Conservation (phyloP, 106 monocot species). For the Triglochin maritima region DNA sequence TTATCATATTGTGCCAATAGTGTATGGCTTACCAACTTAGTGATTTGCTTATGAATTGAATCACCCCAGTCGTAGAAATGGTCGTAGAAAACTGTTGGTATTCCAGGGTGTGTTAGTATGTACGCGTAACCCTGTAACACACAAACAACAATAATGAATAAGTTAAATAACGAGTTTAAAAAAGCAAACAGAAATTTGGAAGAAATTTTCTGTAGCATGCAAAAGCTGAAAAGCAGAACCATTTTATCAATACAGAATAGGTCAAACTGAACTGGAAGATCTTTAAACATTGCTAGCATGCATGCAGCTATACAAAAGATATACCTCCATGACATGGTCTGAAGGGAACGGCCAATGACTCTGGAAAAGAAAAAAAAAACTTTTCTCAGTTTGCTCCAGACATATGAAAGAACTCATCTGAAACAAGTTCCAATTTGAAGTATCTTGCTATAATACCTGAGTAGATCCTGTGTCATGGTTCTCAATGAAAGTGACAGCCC, state of each 20-base stretch:
- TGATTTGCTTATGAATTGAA: slow-evolving; percentile 52
- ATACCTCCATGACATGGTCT: slow-evolving; percentile 70
- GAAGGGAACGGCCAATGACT: slow-evolving; percentile 88
- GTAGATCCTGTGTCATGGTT: slow-evolving; percentile 93
- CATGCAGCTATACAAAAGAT: background rate
- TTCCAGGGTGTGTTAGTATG: slow-evolving; percentile 86
- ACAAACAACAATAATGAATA: background rate
- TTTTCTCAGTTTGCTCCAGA: background rate
- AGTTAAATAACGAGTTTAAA: background rate
- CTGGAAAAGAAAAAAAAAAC: slow-evolving; percentile 26
- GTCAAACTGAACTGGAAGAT: background rate
- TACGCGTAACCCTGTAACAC: slow-evolving; percentile 77
- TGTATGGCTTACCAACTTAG: slow-evolving; percentile 49
- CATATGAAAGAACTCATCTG: background rate
- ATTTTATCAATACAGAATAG: background rate
- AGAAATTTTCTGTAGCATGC: background rate
- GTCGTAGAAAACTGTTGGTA: slow-evolving; percentile 66
- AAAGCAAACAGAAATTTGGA: background rate
- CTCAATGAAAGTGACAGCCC: slow-evolving; percentile 78
- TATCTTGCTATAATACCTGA: slow-evolving; percentile 31
- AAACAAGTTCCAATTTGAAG: background rate
- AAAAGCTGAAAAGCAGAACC: background rate
- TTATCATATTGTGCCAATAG: no score
- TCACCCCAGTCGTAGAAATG: slow-evolving; percentile 78
- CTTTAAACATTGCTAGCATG: no score